Evolutionary conservation across 495 filamentous ascomycete genomes (phyloP).

Genomic region (Hypoxylon perforatum): DNA sequence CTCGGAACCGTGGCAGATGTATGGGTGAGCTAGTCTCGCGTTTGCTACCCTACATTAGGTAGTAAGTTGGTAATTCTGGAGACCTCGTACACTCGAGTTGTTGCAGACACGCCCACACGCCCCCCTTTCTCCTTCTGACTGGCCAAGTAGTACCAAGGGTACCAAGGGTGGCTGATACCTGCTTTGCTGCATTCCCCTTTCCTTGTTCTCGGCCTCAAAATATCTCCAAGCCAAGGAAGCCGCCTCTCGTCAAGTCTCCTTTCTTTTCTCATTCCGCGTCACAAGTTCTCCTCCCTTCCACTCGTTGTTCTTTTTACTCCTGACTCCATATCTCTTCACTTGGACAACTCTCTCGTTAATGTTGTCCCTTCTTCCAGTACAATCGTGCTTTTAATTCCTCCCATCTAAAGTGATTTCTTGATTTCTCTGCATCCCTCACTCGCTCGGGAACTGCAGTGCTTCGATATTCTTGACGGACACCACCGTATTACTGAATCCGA

Average conservation of each 20-base stretch:
- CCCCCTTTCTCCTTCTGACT: slow-evolving; percentile 30
- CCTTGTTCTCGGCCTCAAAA: slow-evolving; percentile 26
- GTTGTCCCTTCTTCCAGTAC: slow-evolving; percentile 44
- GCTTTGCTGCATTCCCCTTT: slow-evolving; percentile 31
- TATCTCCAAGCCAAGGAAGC: slow-evolving; percentile 31
- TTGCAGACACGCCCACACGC: slow-evolving; percentile 41
- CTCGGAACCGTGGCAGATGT: slow-evolving; percentile 6
- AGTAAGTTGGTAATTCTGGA: slow-evolving; percentile 2
- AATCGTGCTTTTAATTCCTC: slow-evolving; percentile 41
- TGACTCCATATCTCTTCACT: slow-evolving; percentile 46
- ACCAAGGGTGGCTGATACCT: slow-evolving; percentile 26
- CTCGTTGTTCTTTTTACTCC: slow-evolving; percentile 15
- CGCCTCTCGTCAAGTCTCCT: slow-evolving; percentile 21
- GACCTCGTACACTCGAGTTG: not conserved
- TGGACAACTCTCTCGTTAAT: slow-evolving; percentile 54
- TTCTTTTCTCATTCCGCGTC: slow-evolving; percentile 35
- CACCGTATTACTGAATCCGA: slow-evolving; percentile 3
- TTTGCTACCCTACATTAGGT: too few species aligned
- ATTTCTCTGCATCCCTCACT: slow-evolving; percentile 27
- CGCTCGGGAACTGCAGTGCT: slow-evolving; percentile 31
- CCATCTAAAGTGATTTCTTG: slow-evolving; percentile 26
- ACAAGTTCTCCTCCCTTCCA: slow-evolving; percentile 11
- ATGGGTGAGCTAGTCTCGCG: slow-evolving; percentile 5
- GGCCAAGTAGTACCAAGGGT: not conserved
- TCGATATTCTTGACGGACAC: slow-evolving; percentile 19